Conservation (phyloP, 305 asterid species). For the Fraxinus xanthoxyloides region DNA sequence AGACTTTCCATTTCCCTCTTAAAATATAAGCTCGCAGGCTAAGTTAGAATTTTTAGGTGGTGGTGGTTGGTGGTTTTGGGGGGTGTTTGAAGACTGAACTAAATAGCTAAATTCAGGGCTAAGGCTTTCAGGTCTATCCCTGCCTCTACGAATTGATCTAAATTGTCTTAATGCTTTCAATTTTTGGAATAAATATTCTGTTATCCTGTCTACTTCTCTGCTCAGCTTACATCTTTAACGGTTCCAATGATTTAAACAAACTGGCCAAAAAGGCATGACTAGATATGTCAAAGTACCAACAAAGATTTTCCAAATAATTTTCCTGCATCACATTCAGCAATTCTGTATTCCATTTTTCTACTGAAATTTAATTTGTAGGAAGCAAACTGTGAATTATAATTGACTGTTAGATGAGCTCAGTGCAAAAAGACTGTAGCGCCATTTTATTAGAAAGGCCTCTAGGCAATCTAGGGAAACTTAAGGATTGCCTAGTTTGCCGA, state of each 20-base stretch:
- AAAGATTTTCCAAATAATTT: background rate
- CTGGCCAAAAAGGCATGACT: background rate
- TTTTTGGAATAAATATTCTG: background rate
- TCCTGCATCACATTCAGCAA: background rate
- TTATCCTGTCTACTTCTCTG: background rate
- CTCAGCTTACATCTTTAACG: background rate
- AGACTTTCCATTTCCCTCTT: background rate
- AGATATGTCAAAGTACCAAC: constrained; percentile 6
- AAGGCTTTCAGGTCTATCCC: background rate
- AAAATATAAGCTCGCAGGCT: background rate
- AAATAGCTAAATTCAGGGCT: background rate
- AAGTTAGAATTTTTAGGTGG: background rate
- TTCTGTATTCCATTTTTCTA: background rate
- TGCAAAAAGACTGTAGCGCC: too few species aligned
- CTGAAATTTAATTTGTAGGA: background rate
- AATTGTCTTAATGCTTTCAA: background rate
- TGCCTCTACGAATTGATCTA: background rate
- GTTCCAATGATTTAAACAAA: background rate
- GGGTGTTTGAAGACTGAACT: background rate
- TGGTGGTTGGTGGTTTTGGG: background rate
- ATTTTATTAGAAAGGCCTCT: too few species aligned
- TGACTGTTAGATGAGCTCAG: background rate
- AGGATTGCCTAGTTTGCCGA: too few species aligned
- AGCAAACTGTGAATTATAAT: background rate
- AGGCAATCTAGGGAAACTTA: too few species aligned